phyloP scores from a whole-genome alignment of 306 rosid genomes.

The Prinsepia uniflora region DNA sequence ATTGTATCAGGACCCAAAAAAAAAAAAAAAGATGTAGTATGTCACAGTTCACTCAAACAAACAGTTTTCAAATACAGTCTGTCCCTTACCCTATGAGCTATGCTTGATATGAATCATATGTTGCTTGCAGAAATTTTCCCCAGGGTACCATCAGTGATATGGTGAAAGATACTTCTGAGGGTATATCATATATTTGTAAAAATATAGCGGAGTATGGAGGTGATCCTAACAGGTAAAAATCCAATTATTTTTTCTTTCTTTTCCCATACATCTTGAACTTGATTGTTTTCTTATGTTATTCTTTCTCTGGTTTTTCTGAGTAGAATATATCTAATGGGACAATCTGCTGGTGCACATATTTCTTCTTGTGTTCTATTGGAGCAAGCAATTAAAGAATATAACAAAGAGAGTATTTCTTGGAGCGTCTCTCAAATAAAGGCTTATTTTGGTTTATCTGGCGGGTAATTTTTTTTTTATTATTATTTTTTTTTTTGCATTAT shows the following conservation, averaged over 20 bases:
- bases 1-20: no score
- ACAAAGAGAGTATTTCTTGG: conserved; percentile 50
- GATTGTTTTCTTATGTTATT: neutral
- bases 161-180: conserved; percentile 74
- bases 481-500: conserved; percentile 7
- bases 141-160: conserved; percentile 98
- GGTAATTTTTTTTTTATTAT: conserved; percentile 53
- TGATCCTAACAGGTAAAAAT: conserved; percentile 71
- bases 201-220: conserved; percentile 79
- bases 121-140: conserved; percentile 82
- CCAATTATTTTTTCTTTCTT: conserved; percentile 17
- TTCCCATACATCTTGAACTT: conserved; percentile 21
- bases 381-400: conserved; percentile 62
- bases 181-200: conserved; percentile 67
- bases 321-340: conserved; percentile 96
- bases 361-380: conserved; percentile 82
- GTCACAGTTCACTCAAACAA: neutral
- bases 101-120: conserved; percentile 14
- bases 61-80: conserved; percentile 6
- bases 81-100: conserved; percentile 13
- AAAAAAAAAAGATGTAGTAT: neutral
- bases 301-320: conserved; percentile 14
- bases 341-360: conserved; percentile 97
- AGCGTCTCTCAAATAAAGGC: conserved; percentile 67
- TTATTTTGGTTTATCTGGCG: conserved; percentile 95